Conservation (phyloP, 306 rosid species). For the Amphicarpaea edgeworthii region DNA sequence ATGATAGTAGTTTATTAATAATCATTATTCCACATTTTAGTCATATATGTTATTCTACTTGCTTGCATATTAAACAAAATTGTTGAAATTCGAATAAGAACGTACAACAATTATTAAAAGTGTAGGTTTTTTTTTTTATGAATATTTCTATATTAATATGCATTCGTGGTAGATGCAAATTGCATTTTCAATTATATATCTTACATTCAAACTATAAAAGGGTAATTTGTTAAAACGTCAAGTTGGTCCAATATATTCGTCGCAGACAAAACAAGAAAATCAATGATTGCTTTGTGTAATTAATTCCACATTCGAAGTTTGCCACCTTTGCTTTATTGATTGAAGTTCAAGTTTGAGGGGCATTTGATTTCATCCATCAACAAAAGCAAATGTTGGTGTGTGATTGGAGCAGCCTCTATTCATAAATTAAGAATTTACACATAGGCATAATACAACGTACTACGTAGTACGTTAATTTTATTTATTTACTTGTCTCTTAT, state of each 20-base stretch:
- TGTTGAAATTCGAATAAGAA: neutral
- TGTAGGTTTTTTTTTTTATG: no score
- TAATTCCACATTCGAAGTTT: neutral
- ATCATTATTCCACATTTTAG: neutral
- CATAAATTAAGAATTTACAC: no score
- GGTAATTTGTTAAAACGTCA: slow-evolving; percentile 20
- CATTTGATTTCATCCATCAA: neutral
- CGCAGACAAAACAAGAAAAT: neutral
- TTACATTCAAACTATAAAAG: neutral
- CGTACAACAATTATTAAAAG: neutral
- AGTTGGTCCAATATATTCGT: neutral
- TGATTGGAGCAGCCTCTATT: slow-evolving; percentile 32
- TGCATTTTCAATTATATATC: neutral
- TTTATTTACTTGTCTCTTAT: no score
- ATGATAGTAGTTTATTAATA: neutral
- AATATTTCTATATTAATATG: neutral
- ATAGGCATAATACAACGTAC: no score
- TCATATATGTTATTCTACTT: slow-evolving; percentile 3
- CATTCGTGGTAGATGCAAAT: neutral
- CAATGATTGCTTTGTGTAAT: slow-evolving; percentile 3
- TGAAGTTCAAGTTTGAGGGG: slow-evolving; percentile 9
- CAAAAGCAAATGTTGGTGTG: neutral
- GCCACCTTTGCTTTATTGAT: neutral
- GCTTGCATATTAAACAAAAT: neutral
- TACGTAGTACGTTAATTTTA: no score